Base-by-base conservation (phyloP, 2,329 filamentous ascomycete species). In the Penicillium griseofulvum region DNA sequence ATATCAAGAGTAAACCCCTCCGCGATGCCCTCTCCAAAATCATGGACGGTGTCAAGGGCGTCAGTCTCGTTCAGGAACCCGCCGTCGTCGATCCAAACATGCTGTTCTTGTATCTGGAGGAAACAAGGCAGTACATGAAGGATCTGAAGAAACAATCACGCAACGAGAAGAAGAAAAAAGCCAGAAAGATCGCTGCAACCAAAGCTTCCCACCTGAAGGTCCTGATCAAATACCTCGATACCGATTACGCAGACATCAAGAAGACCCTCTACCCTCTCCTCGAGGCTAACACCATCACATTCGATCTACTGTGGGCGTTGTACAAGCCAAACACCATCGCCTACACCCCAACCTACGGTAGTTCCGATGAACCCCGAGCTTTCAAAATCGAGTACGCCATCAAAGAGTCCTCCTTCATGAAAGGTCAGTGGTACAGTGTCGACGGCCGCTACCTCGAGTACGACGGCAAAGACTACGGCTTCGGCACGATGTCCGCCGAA, bases 311-410 rank as follows among this genome's bases (percentile, higher is more conserved):
- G 1, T 96, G 91, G 91, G 90, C 91, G 0, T 76, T 96, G 4
- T 95, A 89, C 82, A 95, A 94, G 67, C 91, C 91, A 0, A 89
- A 91, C 65, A 91, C 89, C 0, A 83, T 96, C 19, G 87, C 85
- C 1, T 93, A 88, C 69, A 85, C 87, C 0, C 83, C 85, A 0
- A 93, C 89, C 0, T 96, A 96, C 59, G 88, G 88, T 3, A 86
- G 84, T 34, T 76, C 80, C 14, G 89, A 93, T 37, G 87, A 94
- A 64, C 89, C 90, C 2, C 84, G 90, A 16, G 88, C 88, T 10
- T 93, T 95, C 81, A 91, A 89, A 70, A 85, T 93, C 1, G 89
- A 93, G 56, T 83, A 86, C 60, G 87, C 88, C 0, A 86, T 86
- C 65, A 89, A 90, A 62, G 86, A 89, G 47, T 78, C 74, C 41